A percentile compares a stretch with the other conserved stretches of the same genome.
phyloP scores from a whole-genome alignment of 148 eudicot genomes.

The Polygonum aviculare region DNA sequence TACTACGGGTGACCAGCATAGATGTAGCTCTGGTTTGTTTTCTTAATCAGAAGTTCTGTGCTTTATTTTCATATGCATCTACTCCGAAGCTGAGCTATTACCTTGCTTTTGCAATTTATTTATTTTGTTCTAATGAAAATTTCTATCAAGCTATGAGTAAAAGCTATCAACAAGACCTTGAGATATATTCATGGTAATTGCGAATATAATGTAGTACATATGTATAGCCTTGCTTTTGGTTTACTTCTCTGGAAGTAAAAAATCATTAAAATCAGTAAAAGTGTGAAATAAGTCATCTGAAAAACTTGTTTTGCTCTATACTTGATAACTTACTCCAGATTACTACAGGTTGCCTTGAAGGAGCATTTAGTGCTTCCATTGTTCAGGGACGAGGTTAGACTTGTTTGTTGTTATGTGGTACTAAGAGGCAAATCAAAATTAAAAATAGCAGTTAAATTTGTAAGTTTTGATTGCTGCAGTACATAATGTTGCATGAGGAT shows the following conservation, averaged over 20 bases:
- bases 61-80: not conserved
- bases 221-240: not conserved
- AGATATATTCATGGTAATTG: not conserved
- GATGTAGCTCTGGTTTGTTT: conserved; percentile 86
- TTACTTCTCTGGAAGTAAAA: conserved; percentile 1
- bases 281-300: not conserved
- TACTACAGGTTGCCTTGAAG: conserved; percentile 82
- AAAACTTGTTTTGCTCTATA: not conserved
- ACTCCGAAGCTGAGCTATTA: not conserved
- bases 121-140: not conserved
- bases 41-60: conserved; percentile 2
- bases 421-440: not conserved
- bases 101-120: not conserved
- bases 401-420: not conserved
- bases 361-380: conserved; percentile 81
- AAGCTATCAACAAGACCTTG: not conserved
- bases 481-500: conserved; percentile 86
- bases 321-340: not conserved
- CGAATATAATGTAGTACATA: not conserved
- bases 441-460: not conserved
- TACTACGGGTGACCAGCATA: conserved; percentile 96
- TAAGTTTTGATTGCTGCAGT: conserved; percentile 33
- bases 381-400: conserved; percentile 92
- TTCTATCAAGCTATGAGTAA: not conserved
- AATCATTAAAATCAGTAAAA: not conserved